Conservation (phyloP, 331 rosid species). For the Rosa hybrid region DNA sequence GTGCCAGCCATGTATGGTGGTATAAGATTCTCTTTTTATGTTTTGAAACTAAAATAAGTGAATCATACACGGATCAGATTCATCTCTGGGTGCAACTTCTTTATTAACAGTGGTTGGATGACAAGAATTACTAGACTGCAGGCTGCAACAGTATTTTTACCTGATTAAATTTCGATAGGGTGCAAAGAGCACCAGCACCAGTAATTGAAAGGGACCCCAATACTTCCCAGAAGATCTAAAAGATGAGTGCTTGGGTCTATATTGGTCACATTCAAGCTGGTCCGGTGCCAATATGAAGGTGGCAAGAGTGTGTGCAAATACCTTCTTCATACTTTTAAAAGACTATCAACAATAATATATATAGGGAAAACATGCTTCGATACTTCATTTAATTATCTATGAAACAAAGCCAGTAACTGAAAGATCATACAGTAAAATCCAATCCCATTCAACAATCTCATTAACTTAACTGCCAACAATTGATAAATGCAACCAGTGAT, state of each 20-base stretch:
- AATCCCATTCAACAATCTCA: slow-evolving; percentile 28
- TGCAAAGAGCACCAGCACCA: not conserved
- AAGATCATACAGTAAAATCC: slow-evolving; percentile 22
- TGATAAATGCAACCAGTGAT: slow-evolving; percentile 26
- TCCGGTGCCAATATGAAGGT: not conserved
- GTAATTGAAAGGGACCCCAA: not conserved
- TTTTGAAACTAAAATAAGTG: not conserved
- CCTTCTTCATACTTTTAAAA: not conserved
- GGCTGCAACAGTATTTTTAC: not conserved
- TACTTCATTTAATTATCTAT: not conserved
- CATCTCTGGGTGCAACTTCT: not conserved
- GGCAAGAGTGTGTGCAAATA: too few relatives aligned
- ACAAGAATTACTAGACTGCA: not conserved
- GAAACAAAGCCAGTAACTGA: slow-evolving; percentile 18
- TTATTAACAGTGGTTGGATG: not conserved
- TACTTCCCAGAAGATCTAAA: not conserved
- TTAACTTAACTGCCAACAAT: slow-evolving; percentile 17
- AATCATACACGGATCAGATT: not conserved
- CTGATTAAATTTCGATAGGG: not conserved
- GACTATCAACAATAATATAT: not conserved
- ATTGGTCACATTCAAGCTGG: too few relatives aligned
- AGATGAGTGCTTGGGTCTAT: too few relatives aligned
- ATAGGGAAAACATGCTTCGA: not conserved
- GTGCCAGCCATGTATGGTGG: not conserved
- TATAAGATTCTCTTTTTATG: not conserved